Base-by-base conservation (phyloP, 1,139 yeast genomes). In the Geotrichum restrictum region DNA sequence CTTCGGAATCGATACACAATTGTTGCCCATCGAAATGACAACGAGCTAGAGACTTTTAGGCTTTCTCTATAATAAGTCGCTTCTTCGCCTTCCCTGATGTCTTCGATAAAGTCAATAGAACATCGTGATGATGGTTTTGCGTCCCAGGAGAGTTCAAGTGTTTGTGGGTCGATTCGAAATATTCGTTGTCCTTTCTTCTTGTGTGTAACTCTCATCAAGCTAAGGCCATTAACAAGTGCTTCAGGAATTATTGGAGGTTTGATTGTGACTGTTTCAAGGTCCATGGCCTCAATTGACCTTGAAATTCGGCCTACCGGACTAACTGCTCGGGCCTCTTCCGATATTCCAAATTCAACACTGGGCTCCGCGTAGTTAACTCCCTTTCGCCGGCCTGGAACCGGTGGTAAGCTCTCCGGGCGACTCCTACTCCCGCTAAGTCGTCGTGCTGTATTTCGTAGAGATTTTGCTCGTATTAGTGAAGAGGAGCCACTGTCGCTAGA, bases 1-100 rank as follows among this genome's bases (percentile, higher is more conserved):
- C 73, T 77, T 8, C 70, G 64, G 5, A 73, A 70, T 22, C 67
- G 71, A 64, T 88, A 91, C 11, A 88, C 79, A 32, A 93, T 78
- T 0, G 96, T 84, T 1, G 88, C 76, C 98, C 98, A 93, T 19
- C 80, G 73, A 13, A 74, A 72, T 48, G 82, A 81, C 51, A 77
- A 78, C 48, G 85, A 89, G 45, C 80, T 73, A 0, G 93, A 79
- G 1, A 89, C 78, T 46, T 84, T 83, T 58, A 87, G 78, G 66
- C 88, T 95, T 63, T 91, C 96, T 55, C 96, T 73, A 64, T 88
- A 91, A 57, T 86, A 85, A 24, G 79, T 76, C 0, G 96, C 97
- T 60, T 85, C 85, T 13, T 75, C 77, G 8, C 83, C 88, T 8
- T 77, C 73, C 52, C 89, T 71, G 1, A 88, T 77, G 53, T 81